phyloP scores from a whole-genome alignment of 2,329 filamentous ascomycete genomes.

The Neurospora sp. region DNA sequence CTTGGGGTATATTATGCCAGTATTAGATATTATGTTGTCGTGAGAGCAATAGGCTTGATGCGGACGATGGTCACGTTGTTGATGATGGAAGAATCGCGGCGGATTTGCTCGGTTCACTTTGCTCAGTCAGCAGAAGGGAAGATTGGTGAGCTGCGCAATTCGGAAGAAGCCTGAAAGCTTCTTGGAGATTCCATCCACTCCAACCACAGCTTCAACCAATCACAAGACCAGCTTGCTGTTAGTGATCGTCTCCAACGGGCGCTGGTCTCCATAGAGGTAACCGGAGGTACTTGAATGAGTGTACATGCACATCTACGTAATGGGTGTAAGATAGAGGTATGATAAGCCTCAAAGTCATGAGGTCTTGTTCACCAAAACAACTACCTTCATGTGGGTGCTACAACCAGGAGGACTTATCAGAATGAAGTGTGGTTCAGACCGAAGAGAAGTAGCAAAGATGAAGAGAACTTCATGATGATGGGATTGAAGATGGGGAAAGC shows the following conservation, averaged over 20 bases:
- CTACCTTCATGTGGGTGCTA: not conserved
- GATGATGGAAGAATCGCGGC: not conserved
- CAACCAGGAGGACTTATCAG: not conserved
- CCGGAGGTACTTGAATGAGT: not conserved
- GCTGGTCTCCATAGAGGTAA: not conserved
- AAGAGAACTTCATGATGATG: not conserved
- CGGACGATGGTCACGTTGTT: not conserved
- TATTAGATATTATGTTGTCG: not conserved
- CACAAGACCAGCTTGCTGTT: not conserved
- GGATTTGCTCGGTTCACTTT: not conserved
- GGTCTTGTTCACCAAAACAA: not conserved
- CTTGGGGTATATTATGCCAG: not conserved
- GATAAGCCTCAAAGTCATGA: not conserved
- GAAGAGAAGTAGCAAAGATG: not conserved
- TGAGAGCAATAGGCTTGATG: not conserved
- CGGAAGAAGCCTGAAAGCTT: not conserved
- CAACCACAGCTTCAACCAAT: not conserved
- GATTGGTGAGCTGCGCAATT: not conserved
- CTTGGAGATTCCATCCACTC: slow-evolving; percentile 4
- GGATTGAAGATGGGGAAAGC: not conserved
- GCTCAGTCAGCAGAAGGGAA: slow-evolving; percentile 1
- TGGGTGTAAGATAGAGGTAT: not conserved
- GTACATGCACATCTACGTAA: not conserved
- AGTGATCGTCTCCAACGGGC: not conserved
- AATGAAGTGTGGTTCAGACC: not conserved